These are phyloP conservation scores for Auricularia auricula-judae DNA, from an alignment of 768 basidiomycete genomes.

Conservation along the genomic window DNA sequence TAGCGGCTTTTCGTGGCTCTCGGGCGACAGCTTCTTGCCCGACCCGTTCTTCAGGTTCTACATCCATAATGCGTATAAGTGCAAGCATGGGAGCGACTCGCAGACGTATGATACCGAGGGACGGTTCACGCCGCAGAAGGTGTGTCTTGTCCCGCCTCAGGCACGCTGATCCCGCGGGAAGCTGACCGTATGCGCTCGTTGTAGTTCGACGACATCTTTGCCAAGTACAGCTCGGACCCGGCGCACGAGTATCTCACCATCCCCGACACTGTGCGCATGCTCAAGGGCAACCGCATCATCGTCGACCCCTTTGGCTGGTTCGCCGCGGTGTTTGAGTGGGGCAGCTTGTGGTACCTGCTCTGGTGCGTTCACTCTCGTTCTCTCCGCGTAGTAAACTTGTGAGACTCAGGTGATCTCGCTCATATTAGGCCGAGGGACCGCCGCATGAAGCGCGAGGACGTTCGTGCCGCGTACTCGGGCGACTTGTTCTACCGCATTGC, in stretches of 20 bases:
- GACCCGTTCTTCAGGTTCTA: constrained; percentile 33
- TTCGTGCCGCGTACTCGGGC: constrained; percentile 31
- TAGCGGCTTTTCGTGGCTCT: constrained; percentile 20
- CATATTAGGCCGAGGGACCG: constrained; percentile 23
- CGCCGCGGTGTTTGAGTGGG: constrained; percentile 28
- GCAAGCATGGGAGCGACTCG: not conserved
- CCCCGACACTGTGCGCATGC: constrained; percentile 21
- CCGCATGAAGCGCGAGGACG: constrained; percentile 29
- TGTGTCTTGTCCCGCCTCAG: constrained; percentile 28
- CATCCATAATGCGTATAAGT: constrained; percentile 10
- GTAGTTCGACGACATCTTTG: constrained; percentile 34
- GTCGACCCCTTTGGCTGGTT: constrained; percentile 23
- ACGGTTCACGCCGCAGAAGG: constrained; percentile 29
- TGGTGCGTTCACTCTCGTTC: constrained; percentile 6
- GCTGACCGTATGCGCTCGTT: constrained; percentile 14
- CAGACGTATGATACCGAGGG: not conserved
- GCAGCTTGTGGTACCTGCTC: constrained; percentile 27
- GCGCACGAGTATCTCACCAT: constrained; percentile 14
- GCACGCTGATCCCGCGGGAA: constrained; percentile 25
- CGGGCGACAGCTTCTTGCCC: constrained; percentile 23
- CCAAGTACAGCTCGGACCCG: constrained; percentile 20
- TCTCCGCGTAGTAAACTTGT: not conserved
- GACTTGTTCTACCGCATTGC: constrained; percentile 19
- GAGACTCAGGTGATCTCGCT: not conserved
- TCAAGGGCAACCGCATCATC: constrained; percentile 16